These are phyloP conservation scores for Penicillium sp. DNA, from an alignment of 2,329 filamentous ascomycete species.

Conservation along the genomic window DNA sequence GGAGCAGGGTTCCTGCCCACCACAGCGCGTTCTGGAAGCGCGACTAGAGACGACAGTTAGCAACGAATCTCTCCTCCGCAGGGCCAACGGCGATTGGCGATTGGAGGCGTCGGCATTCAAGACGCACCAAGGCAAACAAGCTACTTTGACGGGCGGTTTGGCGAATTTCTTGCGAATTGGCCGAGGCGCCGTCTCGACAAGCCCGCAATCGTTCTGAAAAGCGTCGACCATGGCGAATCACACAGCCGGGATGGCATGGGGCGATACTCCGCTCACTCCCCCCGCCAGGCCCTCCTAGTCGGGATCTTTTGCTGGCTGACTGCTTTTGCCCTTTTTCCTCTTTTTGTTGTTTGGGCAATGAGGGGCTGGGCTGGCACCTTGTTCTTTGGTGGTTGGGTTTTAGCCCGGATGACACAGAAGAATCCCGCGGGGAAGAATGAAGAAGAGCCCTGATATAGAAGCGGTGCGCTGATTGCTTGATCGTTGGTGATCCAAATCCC, in stretches of 20 bases:
- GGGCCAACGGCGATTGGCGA: not conserved
- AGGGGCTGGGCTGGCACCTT: not conserved
- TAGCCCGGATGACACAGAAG: constrained; percentile 1
- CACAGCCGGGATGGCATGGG: constrained; percentile 24
- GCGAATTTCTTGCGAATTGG: constrained; percentile 52
- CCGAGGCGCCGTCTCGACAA: constrained; percentile 35
- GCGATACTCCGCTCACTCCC: constrained; percentile 23
- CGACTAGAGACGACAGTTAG: constrained; percentile 38
- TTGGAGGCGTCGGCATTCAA: not conserved
- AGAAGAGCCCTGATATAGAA: constrained; percentile 41
- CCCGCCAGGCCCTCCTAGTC: constrained; percentile 8
- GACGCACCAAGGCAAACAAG: constrained; percentile 51
- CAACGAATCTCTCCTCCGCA: not conserved
- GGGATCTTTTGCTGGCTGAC: not conserved
- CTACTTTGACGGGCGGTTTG: constrained; percentile 54
- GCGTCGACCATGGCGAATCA: constrained; percentile 34
- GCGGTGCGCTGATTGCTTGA: constrained; percentile 41
- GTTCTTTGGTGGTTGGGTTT: not conserved
- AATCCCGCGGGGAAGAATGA: constrained; percentile 11
- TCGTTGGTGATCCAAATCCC: constrained; percentile 42
- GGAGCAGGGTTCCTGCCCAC: constrained; percentile 52
- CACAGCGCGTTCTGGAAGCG: constrained; percentile 52
- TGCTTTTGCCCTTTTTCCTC: not conserved
- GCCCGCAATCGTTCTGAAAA: constrained; percentile 32
- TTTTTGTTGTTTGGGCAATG: not conserved